Conservation (phyloP, 208 protist genomes). For the Wallacemonas sp. region DNA sequence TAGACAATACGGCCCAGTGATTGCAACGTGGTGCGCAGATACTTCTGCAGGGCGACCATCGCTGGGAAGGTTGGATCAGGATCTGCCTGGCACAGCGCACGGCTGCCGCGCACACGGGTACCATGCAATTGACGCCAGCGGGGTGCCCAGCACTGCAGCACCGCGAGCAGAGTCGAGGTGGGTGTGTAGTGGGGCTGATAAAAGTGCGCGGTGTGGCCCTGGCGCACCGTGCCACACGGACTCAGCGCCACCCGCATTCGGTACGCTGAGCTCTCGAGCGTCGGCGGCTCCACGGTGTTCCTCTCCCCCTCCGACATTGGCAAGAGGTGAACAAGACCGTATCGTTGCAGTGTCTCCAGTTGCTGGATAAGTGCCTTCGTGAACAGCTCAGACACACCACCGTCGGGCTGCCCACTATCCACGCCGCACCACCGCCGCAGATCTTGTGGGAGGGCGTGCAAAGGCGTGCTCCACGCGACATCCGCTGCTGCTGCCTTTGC, state of each 20-base stretch:
- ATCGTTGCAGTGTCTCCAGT: background rate
- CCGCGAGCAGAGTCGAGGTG: conserved; percentile 27
- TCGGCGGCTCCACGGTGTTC: no score
- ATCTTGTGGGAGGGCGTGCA: conserved; percentile 45
- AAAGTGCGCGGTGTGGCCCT: conserved; percentile 1
- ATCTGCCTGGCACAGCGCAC: conserved; percentile 23
- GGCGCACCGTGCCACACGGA: background rate
- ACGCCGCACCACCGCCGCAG: conserved; percentile 42
- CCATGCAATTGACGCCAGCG: background rate
- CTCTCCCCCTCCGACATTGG: no score
- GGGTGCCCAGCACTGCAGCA: conserved; percentile 65
- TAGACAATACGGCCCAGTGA: conserved; percentile 17
- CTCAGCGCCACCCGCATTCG: background rate
- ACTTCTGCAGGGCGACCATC: conserved; percentile 35
- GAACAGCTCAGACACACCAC: conserved; percentile 39
- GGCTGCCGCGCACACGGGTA: background rate
- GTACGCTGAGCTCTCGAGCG: no score
- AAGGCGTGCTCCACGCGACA: conserved; percentile 41
- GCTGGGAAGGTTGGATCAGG: conserved; percentile 35
- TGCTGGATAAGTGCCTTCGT: conserved; percentile 16
- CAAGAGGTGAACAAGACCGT: background rate
- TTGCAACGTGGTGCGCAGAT: conserved; percentile 29
- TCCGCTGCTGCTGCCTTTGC: background rate
- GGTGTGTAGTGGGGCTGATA: conserved; percentile 13
- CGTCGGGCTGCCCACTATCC: conserved; percentile 18